Evolutionary conservation across 768 basidiomycete species (phyloP), one percentile per base, ranked within the genome.

Genomic region (Mycena epipterygia): DNA sequence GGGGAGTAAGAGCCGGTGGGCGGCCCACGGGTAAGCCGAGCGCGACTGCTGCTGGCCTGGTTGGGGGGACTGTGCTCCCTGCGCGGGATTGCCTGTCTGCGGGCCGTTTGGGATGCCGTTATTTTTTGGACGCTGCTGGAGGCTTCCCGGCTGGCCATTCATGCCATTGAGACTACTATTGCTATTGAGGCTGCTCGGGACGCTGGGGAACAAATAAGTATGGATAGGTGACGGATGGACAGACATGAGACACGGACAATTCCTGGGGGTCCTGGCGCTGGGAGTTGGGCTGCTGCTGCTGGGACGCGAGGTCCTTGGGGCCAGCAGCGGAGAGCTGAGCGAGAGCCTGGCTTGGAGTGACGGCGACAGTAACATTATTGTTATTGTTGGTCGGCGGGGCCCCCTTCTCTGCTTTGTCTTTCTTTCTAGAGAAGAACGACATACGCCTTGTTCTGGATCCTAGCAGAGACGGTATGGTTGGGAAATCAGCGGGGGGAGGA

Each of bases 381-480:
- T n/a, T n/a, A n/a, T n/a, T n/a, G n/a, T n/a, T n/a, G n/a, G n/a
- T n/a, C n/a, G n/a, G n/a, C n/a, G n/a, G n/a, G n/a, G n/a, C n/a
- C n/a, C n/a, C n/a, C n/a, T n/a, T n/a, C n/a, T n/a, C n/a, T n/a
- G n/a, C n/a, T n/a, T n/a, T n/a, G n/a, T n/a, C n/a, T n/a, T 93
- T 95, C 91, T 91, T 94, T 88, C 93, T 89, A 49, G 89, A 92
- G 89, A 95, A 95, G 93, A 95, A 95, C 88, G 93, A 94, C 94
- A 95, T 95, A 90, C 91, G 91, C 81, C 90, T 84, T 73, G 89
- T 77, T 82, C 88, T 87, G 79, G 79, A 78, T 73, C 85, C 84
- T 79, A 91, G 82, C 81, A 92, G 81, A 79, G 88, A 92, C 89
- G 90, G 87, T 87, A 91, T 92, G 89, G 88, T 82, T 53, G 39